Evolutionary conservation across 2,329 filamentous ascomycete species (phyloP).

Genomic region (Diplodia scrobiculata): DNA sequence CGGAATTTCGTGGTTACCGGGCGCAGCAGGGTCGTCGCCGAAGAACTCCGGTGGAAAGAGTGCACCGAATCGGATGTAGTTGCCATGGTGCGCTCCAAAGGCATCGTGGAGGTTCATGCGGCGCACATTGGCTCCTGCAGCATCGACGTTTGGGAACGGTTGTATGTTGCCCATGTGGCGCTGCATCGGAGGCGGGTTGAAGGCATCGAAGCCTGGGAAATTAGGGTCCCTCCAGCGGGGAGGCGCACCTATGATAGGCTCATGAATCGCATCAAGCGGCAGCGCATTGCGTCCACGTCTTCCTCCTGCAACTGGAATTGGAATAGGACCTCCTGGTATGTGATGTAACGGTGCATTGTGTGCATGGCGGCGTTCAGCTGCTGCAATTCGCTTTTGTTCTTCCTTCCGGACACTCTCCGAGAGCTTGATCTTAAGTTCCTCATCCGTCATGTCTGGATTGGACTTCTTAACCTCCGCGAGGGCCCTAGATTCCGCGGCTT

Average conservation of each 20-base stretch:
- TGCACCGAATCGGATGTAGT: not conserved
- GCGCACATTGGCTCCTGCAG: not conserved
- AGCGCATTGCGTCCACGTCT: not conserved
- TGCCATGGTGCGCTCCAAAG: not conserved
- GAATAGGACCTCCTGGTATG: not conserved
- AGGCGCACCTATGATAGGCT: not conserved
- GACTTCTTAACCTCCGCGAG: constrained; percentile 58
- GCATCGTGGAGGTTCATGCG: not conserved
- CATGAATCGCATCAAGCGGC: not conserved
- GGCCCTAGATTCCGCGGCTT: constrained; percentile 61
- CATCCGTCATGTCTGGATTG: constrained; percentile 63
- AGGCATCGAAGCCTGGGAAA: not conserved
- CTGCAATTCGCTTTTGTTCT: constrained; percentile 33
- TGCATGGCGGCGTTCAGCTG: not conserved
- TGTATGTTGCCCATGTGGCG: not conserved
- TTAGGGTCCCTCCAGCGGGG: not conserved
- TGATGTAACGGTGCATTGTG: not conserved
- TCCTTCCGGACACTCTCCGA: constrained; percentile 55
- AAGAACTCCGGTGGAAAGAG: not conserved
- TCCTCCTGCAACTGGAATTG: not conserved
- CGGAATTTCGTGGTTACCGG: not conserved
- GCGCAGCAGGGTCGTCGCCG: not conserved
- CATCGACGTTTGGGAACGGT: not conserved
- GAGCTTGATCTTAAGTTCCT: constrained; percentile 61
- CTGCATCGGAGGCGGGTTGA: not conserved